Percentiles rank a stretch among this genome's conserved stretches.
phyloP scores from a whole-genome alignment of 306 rosid species.

The Trifolium subterraneum region DNA sequence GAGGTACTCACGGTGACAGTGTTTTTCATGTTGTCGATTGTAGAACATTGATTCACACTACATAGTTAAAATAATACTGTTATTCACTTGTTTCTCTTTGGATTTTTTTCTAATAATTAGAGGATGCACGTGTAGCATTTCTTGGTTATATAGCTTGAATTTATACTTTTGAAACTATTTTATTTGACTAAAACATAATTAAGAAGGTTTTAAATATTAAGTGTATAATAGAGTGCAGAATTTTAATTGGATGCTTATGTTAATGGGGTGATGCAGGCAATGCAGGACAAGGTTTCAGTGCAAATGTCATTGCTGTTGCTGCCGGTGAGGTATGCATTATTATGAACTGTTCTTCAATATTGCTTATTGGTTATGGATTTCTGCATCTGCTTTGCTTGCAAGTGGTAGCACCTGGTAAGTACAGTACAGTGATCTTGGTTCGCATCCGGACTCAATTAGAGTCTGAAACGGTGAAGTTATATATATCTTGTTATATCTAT shows the following conservation, averaged over 20 bases:
- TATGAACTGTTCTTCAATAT: slow-evolving; percentile 27
- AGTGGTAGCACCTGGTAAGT: slow-evolving; percentile 18
- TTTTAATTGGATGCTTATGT: slow-evolving; percentile 35
- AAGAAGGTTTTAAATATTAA: neutral
- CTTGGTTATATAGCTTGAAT: slow-evolving; percentile 20
- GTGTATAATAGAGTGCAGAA: slow-evolving; percentile 24
- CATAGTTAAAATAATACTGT: neutral
- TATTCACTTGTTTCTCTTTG: no score
- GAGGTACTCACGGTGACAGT: neutral
- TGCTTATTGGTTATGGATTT: slow-evolving; percentile 29
- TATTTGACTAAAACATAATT: neutral
- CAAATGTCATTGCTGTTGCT: slow-evolving; percentile 73
- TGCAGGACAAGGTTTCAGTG: slow-evolving; percentile 84
- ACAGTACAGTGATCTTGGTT: neutral
- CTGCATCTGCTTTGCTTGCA: slow-evolving; percentile 25
- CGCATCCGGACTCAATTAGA: neutral
- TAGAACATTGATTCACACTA: neutral
- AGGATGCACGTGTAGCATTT: neutral
- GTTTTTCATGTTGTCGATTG: neutral
- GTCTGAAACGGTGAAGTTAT: slow-evolving; percentile 2
- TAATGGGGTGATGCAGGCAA: slow-evolving; percentile 68
- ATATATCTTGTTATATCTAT: neutral
- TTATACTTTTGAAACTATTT: neutral
- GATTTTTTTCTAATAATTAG: no score
- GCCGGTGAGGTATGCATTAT: slow-evolving; percentile 85